These are phyloP conservation scores for Cantharellus anzutake DNA, from an alignment of 768 basidiomycete genomes.

Conservation along the genomic window DNA sequence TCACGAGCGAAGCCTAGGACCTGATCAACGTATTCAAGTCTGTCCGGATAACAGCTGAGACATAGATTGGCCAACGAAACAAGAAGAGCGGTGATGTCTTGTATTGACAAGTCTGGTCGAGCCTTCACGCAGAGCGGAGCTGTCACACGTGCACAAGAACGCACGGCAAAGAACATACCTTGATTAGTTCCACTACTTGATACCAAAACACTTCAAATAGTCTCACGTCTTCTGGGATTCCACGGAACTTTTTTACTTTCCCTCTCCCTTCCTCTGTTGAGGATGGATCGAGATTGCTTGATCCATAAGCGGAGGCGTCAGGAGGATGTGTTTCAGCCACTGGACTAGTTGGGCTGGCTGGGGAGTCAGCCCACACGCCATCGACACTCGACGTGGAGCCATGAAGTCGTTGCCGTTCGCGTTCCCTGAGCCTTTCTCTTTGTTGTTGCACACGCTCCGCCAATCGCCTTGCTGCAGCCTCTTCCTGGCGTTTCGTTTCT, in stretches of 20 bases:
- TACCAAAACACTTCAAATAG: constrained; percentile 98
- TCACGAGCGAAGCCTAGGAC: constrained; percentile 74
- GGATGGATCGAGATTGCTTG: not conserved
- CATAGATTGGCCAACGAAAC: constrained; percentile 92
- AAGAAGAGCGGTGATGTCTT: constrained; percentile 89
- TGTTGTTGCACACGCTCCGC: constrained; percentile 71
- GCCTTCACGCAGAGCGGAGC: constrained; percentile 31
- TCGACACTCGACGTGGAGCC: not conserved
- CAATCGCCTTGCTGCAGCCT: constrained; percentile 73
- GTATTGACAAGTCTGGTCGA: constrained; percentile 90
- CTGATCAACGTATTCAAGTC: constrained; percentile 94
- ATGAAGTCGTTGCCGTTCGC: constrained; percentile 3
- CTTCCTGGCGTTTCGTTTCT: constrained; percentile 82
- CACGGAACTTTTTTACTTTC: constrained; percentile 68
- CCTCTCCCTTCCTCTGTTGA: not conserved
- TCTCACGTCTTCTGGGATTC: constrained; percentile 86
- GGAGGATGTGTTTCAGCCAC: not conserved
- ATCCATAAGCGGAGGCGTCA: not conserved
- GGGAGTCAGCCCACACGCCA: not conserved
- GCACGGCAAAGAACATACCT: constrained; percentile 30
- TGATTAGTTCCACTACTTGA: constrained; percentile 94
- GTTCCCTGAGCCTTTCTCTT: constrained; percentile 28
- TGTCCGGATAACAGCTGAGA: constrained; percentile 90
- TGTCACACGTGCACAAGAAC: not conserved
- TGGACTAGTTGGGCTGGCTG: not conserved